Evolutionary conservation across 2,329 filamentous ascomycete genomes (phyloP), one percentile per base, ranked within the genome.

Genomic region (Cordyceps cateniannulata): DNA sequence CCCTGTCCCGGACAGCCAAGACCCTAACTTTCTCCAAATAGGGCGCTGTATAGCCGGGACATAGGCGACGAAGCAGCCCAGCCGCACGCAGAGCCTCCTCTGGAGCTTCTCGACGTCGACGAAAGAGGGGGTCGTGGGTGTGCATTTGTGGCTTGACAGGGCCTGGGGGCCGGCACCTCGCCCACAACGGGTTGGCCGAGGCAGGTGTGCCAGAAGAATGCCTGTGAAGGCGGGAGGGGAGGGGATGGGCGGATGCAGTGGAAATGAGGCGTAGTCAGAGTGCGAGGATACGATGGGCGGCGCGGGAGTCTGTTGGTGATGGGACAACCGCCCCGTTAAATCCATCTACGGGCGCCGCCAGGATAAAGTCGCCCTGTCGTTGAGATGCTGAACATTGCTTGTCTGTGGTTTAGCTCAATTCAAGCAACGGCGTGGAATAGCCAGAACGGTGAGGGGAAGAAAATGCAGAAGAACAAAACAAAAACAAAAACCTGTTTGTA

Each of bases 231-330:
- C 32, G 32, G 32, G 32, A 35, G 32, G 32, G 32, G 32, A 35
- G 32, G 32, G 10, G 5, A 12, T 12, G 10, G 9, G 10, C 3
- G 18, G 32, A 8, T n/a, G n/a, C 5, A 25, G 38, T 27, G 29
- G n/a, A 49, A 49, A 49, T 27, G 55, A 48, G 55, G 55, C 45
- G 16, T 20, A 20, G 25, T 10, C 18, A 24, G 22, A 29, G 35
- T 49, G 45, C 55, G 55, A 58, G 45, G 45, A 58, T 50, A 58
- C 55, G 55, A 58, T 58, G 55, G 47, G 27, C 42, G 38, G 38
- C 38, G 38, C 27, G 44, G n/a, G 22, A 12, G 35, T 18, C 27
- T 56, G 44, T 56, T 48, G 53, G 53, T 38, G 42, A 35, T 48
- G 29, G 25, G 38, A 35, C 25, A 20, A 32, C n/a, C 18, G 18